Conservation (phyloP, 2,329 filamentous ascomycete species). For the Aspergillaceae sp. region DNA sequence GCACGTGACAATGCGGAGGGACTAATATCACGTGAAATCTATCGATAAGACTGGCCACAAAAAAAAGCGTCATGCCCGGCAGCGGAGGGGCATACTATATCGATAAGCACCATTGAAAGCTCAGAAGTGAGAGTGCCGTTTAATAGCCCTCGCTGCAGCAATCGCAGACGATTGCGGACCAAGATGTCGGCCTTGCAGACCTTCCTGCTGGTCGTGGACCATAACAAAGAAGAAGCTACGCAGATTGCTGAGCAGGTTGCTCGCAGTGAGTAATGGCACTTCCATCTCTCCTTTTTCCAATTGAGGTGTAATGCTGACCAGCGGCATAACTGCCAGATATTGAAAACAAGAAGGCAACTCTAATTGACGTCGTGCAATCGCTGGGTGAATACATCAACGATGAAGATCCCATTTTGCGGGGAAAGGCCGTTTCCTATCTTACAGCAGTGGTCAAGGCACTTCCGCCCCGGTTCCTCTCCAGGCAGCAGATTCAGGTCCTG, state of each 20-base stretch:
- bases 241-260: conserved; percentile 38
- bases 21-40: conserved; percentile 1
- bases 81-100: conserved; percentile 7
- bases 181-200: conserved; percentile 42
- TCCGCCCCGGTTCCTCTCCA: conserved; percentile 47
- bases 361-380: conserved; percentile 55
- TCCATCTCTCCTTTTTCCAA: background rate
- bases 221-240: conserved; percentile 38
- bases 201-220: conserved; percentile 41
- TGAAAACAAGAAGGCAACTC: conserved; percentile 50
- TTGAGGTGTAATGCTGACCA: background rate
- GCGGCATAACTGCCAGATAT: conserved; percentile 38
- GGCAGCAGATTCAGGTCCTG: conserved; percentile 55
- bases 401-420: conserved; percentile 51
- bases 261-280: conserved; percentile 26
- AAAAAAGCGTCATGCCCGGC: conserved; percentile 14
- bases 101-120: too few relatives aligned
- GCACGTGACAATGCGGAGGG: conserved; percentile 10
- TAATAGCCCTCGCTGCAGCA: conserved; percentile 2
- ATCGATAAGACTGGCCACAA: conserved; percentile 17
- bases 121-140: too few relatives aligned
- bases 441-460: conserved; percentile 40
- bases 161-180: conserved; percentile 12
- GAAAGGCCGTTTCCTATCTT: conserved; percentile 47
- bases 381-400: conserved; percentile 60